These are phyloP conservation scores for Cutaneotrichosporon dermatis DNA, from an alignment of 1,284 basidiomycete genomes.

Conservation along the genomic window DNA sequence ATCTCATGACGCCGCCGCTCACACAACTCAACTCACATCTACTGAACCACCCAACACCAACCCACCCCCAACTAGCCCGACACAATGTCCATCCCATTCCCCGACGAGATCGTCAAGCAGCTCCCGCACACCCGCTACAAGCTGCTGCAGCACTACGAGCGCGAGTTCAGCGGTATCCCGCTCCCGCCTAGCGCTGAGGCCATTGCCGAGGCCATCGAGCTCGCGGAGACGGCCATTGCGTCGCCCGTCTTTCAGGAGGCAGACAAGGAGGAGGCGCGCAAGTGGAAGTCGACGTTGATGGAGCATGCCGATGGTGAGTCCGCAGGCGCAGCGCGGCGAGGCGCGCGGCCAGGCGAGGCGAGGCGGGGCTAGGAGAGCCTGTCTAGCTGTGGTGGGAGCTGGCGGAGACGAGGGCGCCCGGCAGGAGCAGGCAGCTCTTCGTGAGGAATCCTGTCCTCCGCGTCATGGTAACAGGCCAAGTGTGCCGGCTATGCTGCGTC, in stretches of 20 bases:
- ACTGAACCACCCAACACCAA: background rate
- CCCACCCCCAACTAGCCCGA: background rate
- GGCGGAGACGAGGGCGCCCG: too few relatives aligned
- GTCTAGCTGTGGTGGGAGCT: too few relatives aligned
- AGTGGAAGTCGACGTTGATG: slow-evolving; percentile 10
- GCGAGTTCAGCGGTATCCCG: slow-evolving; percentile 15
- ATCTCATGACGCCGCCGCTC: too few relatives aligned
- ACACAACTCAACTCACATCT: too few relatives aligned
- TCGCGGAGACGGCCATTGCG: slow-evolving; percentile 11
- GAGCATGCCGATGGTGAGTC: slow-evolving; percentile 18
- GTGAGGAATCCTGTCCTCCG: too few relatives aligned
- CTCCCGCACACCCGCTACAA: slow-evolving; percentile 17
- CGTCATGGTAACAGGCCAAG: too few relatives aligned
- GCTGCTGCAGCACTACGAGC: slow-evolving; percentile 10
- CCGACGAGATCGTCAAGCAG: slow-evolving; percentile 16
- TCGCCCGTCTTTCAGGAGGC: slow-evolving; percentile 15
- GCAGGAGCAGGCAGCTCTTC: too few relatives aligned
- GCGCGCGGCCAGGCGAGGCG: background rate
- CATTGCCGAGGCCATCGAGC: slow-evolving; percentile 16
- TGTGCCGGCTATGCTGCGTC: too few relatives aligned
- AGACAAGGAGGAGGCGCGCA: slow-evolving; percentile 12
- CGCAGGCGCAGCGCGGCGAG: too few relatives aligned
- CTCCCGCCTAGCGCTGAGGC: slow-evolving; percentile 9
- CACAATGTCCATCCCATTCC: slow-evolving; percentile 12
- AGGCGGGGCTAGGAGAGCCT: background rate